Base-by-base conservation (phyloP, 495 filamentous ascomycete species). In the Penicillium canariense region DNA sequence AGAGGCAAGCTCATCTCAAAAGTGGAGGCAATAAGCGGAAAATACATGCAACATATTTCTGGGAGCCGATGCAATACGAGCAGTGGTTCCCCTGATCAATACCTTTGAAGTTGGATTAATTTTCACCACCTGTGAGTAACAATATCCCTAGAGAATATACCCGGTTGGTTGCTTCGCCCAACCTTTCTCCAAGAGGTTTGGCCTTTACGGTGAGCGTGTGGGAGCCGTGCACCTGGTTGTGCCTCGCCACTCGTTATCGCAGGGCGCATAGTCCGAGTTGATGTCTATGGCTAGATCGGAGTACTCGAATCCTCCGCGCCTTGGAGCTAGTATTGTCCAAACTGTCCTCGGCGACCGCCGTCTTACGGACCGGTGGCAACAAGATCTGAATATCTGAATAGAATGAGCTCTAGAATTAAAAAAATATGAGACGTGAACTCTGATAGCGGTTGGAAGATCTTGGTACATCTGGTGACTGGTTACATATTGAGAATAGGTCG, bases 131-230 rank as follows among this genome's bases (percentile, higher is more conserved):
- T n/a, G n/a, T n/a, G n/a, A n/a, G n/a, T n/a, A n/a, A n/a, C n/a
- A n/a, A n/a, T n/a, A n/a, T n/a, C n/a, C n/a, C n/a, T n/a, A n/a
- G n/a, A n/a, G n/a, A n/a, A n/a, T n/a, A 2, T 4, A 39, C 18
- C 36, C 36, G 3, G 36, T 15, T 11, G 17, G 18, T 10, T 39
- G 36, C 36, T 20, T 40, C 7, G 10, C 58, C 7, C 67, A 77
- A 49, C 77, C 74, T 0, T 73, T 76, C 45, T 68, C 74, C 0
- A 77, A 78, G 64, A 77, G 69, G 45, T 69, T 78, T 48, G 76
- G 76, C 0, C 56, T 78, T 0, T 77, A 77, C 38, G 71, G 73
- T 0, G 59, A 77, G 55, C 63, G 72, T 0, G 55, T 69, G 12
- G 70, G 74, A 8, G 62, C 63, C 20, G 44, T 74, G 11, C 72